A percentile compares a stretch with the other conserved stretches of the same genome.
Evolutionary conservation across 208 protist genomes (phyloP).

Genomic region (Leptomonas pyrrhocoris): DNA sequence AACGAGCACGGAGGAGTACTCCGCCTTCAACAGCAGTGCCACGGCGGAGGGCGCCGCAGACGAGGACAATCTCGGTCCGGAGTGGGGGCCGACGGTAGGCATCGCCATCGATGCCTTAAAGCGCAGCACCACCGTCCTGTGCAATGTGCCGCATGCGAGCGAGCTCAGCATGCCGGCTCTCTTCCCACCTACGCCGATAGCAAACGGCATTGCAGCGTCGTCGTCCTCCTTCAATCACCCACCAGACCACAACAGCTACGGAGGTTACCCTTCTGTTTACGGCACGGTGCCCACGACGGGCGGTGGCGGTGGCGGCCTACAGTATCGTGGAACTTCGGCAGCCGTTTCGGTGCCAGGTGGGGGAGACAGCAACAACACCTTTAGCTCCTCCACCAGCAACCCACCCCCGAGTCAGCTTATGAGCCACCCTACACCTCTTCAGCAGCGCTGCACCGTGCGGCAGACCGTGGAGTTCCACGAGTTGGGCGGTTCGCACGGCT

Average conservation of each 20-base stretch:
- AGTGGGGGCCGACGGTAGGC: constrained; percentile 63
- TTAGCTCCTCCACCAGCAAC: neutral
- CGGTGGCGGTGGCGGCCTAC: constrained; percentile 5
- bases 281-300: neutral
- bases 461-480: constrained; percentile 79
- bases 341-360: too few species aligned
- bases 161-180: constrained; percentile 5
- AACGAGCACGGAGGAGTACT: neutral
- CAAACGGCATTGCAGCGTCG: neutral
- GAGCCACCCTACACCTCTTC: neutral
- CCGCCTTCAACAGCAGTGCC: neutral
- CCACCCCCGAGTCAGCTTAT: neutral
- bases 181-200: neutral
- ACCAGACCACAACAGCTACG: constrained; percentile 1
- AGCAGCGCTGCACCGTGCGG: neutral
- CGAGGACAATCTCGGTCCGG: constrained; percentile 27
- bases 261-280: constrained; percentile 11
- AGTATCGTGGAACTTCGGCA: constrained; percentile 8
- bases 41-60: constrained; percentile 1
- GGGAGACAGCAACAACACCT: neutral
- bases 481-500: constrained; percentile 70
- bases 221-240: neutral
- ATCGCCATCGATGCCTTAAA: constrained; percentile 56
- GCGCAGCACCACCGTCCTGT: constrained; percentile 29
- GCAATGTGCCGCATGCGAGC: neutral